phyloP scores from a whole-genome alignment of 2,329 filamentous ascomycete genomes.

The Ophiostoma angusticollis region DNA sequence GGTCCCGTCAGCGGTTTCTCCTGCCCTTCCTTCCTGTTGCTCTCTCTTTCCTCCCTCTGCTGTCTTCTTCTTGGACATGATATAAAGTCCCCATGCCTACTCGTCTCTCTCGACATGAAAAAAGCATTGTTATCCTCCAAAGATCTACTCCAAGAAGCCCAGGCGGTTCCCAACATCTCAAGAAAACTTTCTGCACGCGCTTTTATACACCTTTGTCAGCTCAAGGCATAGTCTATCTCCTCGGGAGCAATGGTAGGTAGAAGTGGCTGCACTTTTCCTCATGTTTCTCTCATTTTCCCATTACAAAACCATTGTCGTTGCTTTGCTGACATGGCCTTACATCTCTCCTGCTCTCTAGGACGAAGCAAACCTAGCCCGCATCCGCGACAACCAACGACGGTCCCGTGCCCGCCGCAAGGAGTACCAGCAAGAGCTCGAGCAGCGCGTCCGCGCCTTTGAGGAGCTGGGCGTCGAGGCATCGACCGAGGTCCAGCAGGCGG shows the following conservation, averaged over 20 bases:
- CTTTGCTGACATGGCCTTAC: too few relatives aligned
- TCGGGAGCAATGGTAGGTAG: too few relatives aligned
- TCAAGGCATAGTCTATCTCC: too few relatives aligned
- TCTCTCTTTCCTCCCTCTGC: not conserved
- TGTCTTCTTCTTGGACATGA: not conserved
- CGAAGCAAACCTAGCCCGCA: constrained; percentile 33
- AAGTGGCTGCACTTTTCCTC: too few relatives aligned
- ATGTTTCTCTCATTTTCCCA: not conserved
- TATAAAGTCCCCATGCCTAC: too few relatives aligned
- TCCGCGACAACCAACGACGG: constrained; percentile 65
- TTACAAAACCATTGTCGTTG: not conserved
- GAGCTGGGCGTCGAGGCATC: constrained; percentile 54
- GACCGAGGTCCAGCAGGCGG: constrained; percentile 58
- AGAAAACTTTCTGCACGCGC: too few relatives aligned
- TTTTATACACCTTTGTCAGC: too few relatives aligned
- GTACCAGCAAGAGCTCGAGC: constrained; percentile 58
- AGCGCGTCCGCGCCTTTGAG: constrained; percentile 49
- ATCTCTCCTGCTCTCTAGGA: constrained; percentile 6
- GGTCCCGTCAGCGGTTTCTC: constrained; percentile 1
- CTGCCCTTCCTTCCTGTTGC: not conserved
- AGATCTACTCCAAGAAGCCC: too few relatives aligned
- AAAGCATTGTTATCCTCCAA: too few relatives aligned
- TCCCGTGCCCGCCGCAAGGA: constrained; percentile 64
- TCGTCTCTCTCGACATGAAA: too few relatives aligned
- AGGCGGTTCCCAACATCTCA: too few relatives aligned